A percentile compares a stretch with the other conserved stretches of the same genome.
These are phyloP conservation scores for Podaxis rugospora DNA, from an alignment of 768 basidiomycete genomes.

Conservation along the genomic window DNA sequence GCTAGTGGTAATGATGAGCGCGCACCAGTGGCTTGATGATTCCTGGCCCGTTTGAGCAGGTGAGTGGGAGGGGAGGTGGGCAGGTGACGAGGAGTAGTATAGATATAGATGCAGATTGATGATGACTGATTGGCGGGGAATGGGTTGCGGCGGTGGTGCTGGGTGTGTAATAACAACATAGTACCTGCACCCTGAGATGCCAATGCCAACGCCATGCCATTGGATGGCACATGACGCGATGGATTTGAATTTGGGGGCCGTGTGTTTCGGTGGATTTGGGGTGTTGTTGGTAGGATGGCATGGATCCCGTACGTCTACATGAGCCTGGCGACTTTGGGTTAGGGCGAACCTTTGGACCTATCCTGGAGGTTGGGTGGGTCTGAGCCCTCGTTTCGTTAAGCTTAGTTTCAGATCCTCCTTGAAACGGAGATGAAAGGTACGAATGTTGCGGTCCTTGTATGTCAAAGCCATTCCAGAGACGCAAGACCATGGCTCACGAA, in stretches of 20 bases:
- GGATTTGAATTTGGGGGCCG: neutral
- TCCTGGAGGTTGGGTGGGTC: neutral
- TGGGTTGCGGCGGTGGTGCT: neutral
- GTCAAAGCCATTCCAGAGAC: neutral
- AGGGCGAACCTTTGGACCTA: neutral
- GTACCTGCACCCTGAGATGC: neutral
- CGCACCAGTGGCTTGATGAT: neutral
- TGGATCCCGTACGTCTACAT: neutral
- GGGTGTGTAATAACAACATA: neutral
- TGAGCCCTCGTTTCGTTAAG: neutral
- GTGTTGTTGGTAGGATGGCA: neutral
- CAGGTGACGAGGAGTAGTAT: slow-evolving; percentile 1
- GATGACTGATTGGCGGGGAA: neutral
- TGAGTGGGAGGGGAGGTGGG: neutral
- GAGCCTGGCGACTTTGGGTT: neutral
- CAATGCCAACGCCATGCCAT: neutral
- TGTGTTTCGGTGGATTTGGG: neutral
- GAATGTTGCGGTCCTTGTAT: neutral
- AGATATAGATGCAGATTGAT: slow-evolving; percentile 1
- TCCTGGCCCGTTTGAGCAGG: neutral
- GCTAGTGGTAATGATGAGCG: neutral
- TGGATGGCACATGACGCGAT: neutral
- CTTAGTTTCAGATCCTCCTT: neutral
- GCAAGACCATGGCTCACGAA: neutral
- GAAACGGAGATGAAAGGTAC: slow-evolving; percentile 2